A percentile compares a stretch with the other conserved stretches of the same genome.
These are phyloP conservation scores for Linnemannia schmuckeri DNA, from an alignment of 192 early-diverging fungal genomes.

Conservation along the genomic window DNA sequence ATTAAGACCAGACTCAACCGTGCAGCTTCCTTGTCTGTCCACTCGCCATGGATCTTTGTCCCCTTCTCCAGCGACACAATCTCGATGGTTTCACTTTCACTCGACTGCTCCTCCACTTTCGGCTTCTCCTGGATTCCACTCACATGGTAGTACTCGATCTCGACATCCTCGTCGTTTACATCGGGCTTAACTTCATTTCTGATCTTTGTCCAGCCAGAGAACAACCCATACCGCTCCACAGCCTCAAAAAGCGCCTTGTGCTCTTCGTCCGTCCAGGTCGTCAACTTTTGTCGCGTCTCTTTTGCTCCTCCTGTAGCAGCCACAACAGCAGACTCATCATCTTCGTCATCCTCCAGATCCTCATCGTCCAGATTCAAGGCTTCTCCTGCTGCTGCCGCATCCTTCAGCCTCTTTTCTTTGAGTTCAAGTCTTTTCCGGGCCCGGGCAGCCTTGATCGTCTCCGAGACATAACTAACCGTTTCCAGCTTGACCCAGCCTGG, in stretches of 20 bases:
- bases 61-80: not conserved
- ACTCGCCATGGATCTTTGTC: conserved; percentile 6
- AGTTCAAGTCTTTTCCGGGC: not conserved
- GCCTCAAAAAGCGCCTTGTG: conserved; percentile 31
- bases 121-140: conserved; percentile 10
- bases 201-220: conserved; percentile 39
- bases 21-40: conserved; percentile 24
- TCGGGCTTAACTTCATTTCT: conserved; percentile 34
- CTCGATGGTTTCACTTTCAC: not conserved
- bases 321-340: not conserved
- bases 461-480: conserved; percentile 16
- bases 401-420: not conserved
- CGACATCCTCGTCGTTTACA: conserved; percentile 24
- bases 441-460: conserved; percentile 7
- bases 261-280: conserved; percentile 25
- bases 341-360: not conserved
- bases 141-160: conserved; percentile 47
- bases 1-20: conserved; percentile 27
- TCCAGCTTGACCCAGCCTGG: conserved; percentile 50
- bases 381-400: not conserved
- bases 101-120: not conserved
- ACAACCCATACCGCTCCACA: conserved; percentile 43
- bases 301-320: not conserved
- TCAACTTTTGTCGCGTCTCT: not conserved
- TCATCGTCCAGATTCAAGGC: not conserved